Percentiles rank a stretch among this genome's conserved stretches.
These are phyloP conservation scores for Neonectria neomacrospora DNA, from an alignment of 2,329 filamentous ascomycete species.

Conservation along the genomic window DNA sequence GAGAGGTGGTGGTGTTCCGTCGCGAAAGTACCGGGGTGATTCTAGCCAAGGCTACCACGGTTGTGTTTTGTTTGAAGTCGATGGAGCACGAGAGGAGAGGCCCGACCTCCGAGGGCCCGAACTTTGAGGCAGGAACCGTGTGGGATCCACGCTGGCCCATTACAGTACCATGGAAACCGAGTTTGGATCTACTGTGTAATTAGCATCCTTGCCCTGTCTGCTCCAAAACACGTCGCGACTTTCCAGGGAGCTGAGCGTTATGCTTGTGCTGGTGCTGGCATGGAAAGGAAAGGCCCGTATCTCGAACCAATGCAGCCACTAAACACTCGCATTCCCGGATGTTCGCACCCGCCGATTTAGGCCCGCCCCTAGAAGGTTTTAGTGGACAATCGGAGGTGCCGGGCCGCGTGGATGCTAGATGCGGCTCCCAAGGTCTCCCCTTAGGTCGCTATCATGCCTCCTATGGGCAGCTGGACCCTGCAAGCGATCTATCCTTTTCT, in stretches of 20 bases:
- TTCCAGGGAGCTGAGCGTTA: background rate
- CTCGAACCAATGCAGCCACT: slow-evolving; percentile 13
- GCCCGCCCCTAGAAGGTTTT: slow-evolving; percentile 24
- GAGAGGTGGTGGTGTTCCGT: slow-evolving; percentile 1
- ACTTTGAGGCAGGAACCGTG: background rate
- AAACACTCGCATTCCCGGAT: slow-evolving; percentile 5
- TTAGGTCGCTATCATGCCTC: background rate
- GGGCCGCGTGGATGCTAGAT: slow-evolving; percentile 23
- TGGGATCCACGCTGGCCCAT: too few species aligned
- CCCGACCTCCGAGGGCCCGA: background rate
- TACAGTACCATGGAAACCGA: too few species aligned
- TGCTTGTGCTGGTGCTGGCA: too few species aligned
- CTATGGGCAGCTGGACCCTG: slow-evolving; percentile 7
- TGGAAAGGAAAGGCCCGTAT: background rate
- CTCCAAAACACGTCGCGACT: background rate
- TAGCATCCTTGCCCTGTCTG: background rate
- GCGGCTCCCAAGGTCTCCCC: slow-evolving; percentile 10
- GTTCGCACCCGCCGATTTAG: slow-evolving; percentile 10
- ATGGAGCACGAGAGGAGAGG: background rate
- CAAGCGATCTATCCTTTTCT: slow-evolving; percentile 5
- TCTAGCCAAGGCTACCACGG: background rate
- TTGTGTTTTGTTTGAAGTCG: slow-evolving; percentile 1
- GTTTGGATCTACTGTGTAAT: background rate
- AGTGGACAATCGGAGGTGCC: slow-evolving; percentile 18
- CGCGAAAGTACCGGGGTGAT: slow-evolving; percentile 1